phyloP scores from a whole-genome alignment of 2,329 filamentous ascomycete species.

The Sordariomycetes sp. region DNA sequence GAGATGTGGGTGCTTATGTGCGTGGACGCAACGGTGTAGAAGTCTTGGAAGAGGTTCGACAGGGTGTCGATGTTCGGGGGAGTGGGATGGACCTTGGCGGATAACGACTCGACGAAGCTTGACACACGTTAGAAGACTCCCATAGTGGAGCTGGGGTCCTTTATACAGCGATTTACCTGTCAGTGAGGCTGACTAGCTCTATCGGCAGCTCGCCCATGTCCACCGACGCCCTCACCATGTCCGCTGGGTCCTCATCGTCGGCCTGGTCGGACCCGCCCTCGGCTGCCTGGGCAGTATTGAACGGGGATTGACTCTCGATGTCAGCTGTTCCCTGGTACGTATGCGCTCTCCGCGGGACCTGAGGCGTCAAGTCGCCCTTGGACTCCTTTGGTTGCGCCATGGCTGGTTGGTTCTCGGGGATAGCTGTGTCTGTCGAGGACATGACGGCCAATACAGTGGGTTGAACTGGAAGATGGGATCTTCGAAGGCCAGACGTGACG shows the following conservation, averaged over 20 bases:
- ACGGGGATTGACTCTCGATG: neutral
- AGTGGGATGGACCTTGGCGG: conserved; percentile 71
- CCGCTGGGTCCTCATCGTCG: conserved; percentile 28
- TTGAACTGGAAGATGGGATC: neutral
- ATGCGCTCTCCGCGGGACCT: neutral
- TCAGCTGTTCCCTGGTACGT: conserved; percentile 1
- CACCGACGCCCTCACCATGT: conserved; percentile 41
- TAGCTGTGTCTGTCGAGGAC: neutral
- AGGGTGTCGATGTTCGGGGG: conserved; percentile 76
- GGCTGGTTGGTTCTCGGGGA: neutral
- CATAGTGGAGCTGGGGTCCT: neutral
- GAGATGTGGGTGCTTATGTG: conserved; percentile 83
- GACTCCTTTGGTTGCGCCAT: neutral
- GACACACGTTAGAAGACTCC: conserved; percentile 9
- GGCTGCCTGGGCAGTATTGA: neutral
- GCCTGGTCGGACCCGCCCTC: neutral
- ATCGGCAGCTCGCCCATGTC: conserved; percentile 85
- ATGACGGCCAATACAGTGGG: neutral
- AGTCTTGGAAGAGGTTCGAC: conserved; percentile 84
- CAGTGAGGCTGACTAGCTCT: conserved; percentile 79
- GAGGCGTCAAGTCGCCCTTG: neutral
- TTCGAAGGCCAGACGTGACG: neutral
- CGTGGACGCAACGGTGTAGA: conserved; percentile 68
- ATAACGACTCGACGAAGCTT: conserved; percentile 84
- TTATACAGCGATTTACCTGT: conserved; percentile 45